Base-by-base conservation (phyloP, 306 rosid species). In the Myrica gale region DNA sequence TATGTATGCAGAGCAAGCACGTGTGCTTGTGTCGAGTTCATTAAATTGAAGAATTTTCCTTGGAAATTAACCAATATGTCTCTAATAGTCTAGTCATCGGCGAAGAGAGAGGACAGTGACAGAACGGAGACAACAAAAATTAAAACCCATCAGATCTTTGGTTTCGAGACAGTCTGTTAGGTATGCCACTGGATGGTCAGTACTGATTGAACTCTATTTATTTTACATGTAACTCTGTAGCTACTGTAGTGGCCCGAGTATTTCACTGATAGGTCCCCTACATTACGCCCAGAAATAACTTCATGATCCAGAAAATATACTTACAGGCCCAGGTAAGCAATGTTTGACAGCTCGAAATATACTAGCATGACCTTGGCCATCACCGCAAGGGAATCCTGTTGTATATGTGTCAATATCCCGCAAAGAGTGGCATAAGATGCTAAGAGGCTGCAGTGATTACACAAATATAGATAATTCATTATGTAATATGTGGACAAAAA, bases 241-340 rank as follows among this genome's bases (percentile, higher is more conserved):
- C 42, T 57, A 77, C 15, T 62, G 63, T 10, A 52, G 21, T 19
- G 44, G 53, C 63, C 69, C 71, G 3, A 26, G 8, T 57, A 68
- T 51, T 51, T 63, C 45, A 62, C n/a, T 16, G 51, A 54, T 10
- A 26, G 13, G 17, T n/a, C 2, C 60, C 39, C 45, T 17, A 15
- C 43, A 6, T 32, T 60, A 43, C 52, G 47, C 45, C 58, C 56
- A 50, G 42, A 21, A 61, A 78, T 20, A 47, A 21, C 4, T 73
- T 45, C 43, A 62, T 42, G 44, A 79, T 72, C 79, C 23, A 78
- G 69, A 69, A 50, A 87, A 73, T 74, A 79, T 58, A 90, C 98
- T 92, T 84, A 94, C 98, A 16, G 98, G 98, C 61, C 98, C 98
- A 69, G 98, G 98, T 80, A 94, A 86, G 89, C 80, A 90, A 54